Evolutionary conservation across 202 grass and related monocot genomes (phyloP).

Genomic region (Brachypodium distachyon): DNA sequence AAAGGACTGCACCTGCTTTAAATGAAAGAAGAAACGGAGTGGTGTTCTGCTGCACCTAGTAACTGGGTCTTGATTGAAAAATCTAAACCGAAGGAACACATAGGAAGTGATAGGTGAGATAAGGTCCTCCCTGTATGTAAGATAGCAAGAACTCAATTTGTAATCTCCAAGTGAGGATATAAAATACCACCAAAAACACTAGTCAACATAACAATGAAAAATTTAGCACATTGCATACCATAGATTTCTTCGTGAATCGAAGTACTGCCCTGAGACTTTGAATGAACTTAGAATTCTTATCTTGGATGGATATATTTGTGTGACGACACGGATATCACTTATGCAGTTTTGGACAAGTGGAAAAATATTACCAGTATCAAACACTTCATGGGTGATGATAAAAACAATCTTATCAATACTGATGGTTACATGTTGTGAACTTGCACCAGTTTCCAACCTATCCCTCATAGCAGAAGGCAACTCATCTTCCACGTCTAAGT

Average conservation of each 20-base stretch:
- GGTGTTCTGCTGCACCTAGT: constrained; percentile 22
- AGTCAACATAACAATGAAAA: background rate
- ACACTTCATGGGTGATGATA: constrained; percentile 66
- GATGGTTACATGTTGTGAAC: constrained; percentile 51
- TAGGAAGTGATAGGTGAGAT: constrained; percentile 57
- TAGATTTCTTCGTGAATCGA: constrained; percentile 47
- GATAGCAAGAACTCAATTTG: constrained; percentile 23
- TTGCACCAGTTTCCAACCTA: constrained; percentile 29
- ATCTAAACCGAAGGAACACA: constrained; percentile 60
- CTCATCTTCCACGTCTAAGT: constrained; percentile 40
- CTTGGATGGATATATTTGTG: constrained; percentile 58
- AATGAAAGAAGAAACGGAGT: constrained; percentile 42
- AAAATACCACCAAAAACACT: constrained; percentile 14
- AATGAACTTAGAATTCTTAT: constrained; percentile 71
- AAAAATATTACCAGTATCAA: constrained; percentile 49
- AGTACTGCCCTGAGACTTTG: constrained; percentile 48
- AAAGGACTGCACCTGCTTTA: constrained; percentile 49
- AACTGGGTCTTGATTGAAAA: constrained; percentile 25
- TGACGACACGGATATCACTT: constrained; percentile 48
- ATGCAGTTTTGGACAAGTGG: constrained; percentile 63
- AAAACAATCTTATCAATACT: constrained; percentile 52
- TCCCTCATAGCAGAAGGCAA: constrained; percentile 26
- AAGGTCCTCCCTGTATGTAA: constrained; percentile 61
- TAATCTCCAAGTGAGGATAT: background rate
- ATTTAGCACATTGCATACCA: constrained; percentile 49